Evolutionary conservation across 176 grass and related monocot genomes (phyloP).

Genomic region (Olyra latifolia): DNA sequence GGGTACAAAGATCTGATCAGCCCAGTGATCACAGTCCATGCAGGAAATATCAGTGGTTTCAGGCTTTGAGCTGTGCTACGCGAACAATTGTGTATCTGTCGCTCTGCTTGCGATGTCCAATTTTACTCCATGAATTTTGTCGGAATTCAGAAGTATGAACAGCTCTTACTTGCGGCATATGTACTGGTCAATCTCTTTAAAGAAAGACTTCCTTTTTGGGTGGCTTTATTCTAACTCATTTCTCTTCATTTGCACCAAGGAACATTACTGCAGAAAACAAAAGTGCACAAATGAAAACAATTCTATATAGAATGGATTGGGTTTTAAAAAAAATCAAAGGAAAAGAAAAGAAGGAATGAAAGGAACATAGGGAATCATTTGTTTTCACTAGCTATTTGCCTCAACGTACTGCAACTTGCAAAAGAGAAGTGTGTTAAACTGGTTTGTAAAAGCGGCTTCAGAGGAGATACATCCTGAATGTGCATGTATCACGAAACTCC

Average conservation of each 20-base stretch:
- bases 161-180: not conserved
- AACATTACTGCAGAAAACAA: not conserved
- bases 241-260: conserved; percentile 7
- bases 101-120: not conserved
- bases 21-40: not conserved
- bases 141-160: not conserved
- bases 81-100: not conserved
- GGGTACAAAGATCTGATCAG: conserved; percentile 15
- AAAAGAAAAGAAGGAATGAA: not conserved
- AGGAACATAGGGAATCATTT: not conserved
- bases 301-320: no score
- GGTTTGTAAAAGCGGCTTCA: conserved; percentile 4
- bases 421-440: not conserved
- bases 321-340: no score
- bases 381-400: not conserved
- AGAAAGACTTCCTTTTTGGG: not conserved
- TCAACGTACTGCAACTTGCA: conserved; percentile 31
- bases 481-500: conserved; percentile 36
- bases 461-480: not conserved
- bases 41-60: not conserved
- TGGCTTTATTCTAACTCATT: not conserved
- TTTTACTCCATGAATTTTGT: not conserved
- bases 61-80: not conserved
- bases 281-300: not conserved
- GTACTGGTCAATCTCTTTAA: not conserved